Conservation (phyloP, 2,329 filamentous ascomycete genomes). For the Penicillium sp. region DNA sequence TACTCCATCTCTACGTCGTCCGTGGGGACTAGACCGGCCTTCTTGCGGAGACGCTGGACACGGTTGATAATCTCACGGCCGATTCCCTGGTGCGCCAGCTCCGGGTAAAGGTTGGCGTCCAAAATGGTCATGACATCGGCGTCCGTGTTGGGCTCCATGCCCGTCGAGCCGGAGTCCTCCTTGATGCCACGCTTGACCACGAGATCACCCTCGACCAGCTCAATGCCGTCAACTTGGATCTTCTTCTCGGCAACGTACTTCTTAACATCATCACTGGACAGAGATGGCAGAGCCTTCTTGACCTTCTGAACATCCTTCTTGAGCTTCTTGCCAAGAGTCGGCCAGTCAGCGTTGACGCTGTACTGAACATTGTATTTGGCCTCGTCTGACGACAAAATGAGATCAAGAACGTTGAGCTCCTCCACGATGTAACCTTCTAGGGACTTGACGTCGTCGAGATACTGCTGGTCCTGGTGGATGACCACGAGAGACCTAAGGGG, state of each 20-base stretch:
- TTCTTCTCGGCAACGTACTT: conserved; percentile 66
- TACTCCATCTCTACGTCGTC: conserved; percentile 98
- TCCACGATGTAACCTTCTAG: conserved; percentile 84
- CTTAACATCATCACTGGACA: conserved; percentile 77
- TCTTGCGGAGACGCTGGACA: conserved; percentile 88
- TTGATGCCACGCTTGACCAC: conserved; percentile 74
- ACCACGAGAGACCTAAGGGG: conserved; percentile 86
- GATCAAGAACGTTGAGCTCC: conserved; percentile 82
- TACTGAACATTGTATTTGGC: conserved; percentile 89
- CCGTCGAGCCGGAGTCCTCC: conserved; percentile 64
- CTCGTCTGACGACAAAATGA: conserved; percentile 81
- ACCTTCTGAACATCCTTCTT: conserved; percentile 91
- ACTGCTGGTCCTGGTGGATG: conserved; percentile 75
- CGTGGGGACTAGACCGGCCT: conserved; percentile 80
- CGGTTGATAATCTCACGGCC: conserved; percentile 90
- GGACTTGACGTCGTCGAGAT: conserved; percentile 79
- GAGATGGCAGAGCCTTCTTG: conserved; percentile 76
- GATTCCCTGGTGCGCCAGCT: conserved; percentile 81
- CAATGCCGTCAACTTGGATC: conserved; percentile 80
- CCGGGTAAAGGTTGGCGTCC: conserved; percentile 74
- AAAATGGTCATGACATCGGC: conserved; percentile 86
- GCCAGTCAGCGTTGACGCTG: conserved; percentile 86
- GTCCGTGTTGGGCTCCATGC: conserved; percentile 81
- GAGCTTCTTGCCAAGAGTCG: conserved; percentile 89
- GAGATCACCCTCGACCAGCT: conserved; percentile 74